Evolutionary conservation across 2,329 filamentous ascomycete species (phyloP).

Genomic region (Monosporascus sp.): DNA sequence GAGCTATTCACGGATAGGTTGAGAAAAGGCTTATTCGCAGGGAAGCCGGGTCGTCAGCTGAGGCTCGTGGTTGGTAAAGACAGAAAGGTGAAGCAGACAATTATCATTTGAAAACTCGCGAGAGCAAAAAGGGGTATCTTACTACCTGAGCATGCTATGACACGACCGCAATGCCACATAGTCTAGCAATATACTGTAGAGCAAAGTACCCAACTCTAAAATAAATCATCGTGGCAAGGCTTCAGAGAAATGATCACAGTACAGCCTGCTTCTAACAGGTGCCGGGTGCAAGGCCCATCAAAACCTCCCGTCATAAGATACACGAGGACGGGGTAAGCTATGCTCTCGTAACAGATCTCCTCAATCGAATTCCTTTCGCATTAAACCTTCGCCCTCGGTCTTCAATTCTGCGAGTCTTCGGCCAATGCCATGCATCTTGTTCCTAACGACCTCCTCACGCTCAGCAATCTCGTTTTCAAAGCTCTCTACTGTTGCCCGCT

Average conservation of each 20-base stretch:
- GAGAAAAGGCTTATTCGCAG: slow-evolving; percentile 49
- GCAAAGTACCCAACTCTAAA: background rate
- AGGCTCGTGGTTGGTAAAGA: slow-evolving; percentile 57
- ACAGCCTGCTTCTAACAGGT: no score
- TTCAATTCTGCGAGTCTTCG: slow-evolving; percentile 50
- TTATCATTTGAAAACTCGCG: slow-evolving; percentile 38
- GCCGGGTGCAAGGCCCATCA: background rate
- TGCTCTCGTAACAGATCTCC: background rate
- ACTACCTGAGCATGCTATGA: slow-evolving; percentile 7
- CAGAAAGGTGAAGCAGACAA: slow-evolving; percentile 52
- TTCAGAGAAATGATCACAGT: no score
- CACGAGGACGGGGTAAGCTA: background rate
- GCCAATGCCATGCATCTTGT: slow-evolving; percentile 49
- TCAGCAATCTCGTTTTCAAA: slow-evolving; percentile 53
- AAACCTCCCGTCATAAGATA: background rate
- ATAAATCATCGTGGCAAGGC: background rate
- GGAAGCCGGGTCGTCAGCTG: slow-evolving; percentile 50
- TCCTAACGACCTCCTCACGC: slow-evolving; percentile 49
- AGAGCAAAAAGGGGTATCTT: slow-evolving; percentile 15
- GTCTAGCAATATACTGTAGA: background rate
- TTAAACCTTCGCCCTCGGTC: slow-evolving; percentile 52
- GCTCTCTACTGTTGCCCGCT: slow-evolving; percentile 42
- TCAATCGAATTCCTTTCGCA: slow-evolving; percentile 31
- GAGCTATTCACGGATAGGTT: slow-evolving; percentile 61
- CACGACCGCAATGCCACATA: background rate